Evolutionary conservation across 2,329 filamentous ascomycete genomes (phyloP).

Genomic region (Biscogniauxia mediterranea): DNA sequence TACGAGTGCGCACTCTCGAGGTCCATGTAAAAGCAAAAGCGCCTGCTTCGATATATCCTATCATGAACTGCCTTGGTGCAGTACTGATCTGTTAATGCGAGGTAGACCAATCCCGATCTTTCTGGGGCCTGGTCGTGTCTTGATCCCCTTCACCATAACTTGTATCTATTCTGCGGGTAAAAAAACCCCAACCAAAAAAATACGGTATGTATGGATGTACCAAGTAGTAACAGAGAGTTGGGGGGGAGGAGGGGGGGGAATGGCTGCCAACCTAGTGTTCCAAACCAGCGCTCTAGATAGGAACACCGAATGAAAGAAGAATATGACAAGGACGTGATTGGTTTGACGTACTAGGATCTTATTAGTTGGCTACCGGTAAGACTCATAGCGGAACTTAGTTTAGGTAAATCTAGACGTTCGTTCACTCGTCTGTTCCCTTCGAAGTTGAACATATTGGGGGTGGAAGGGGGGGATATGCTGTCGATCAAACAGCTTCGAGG

Average conservation of each 20-base stretch:
- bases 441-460: not conserved
- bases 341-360: slow-evolving; percentile 12
- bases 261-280: not conserved
- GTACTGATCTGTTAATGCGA: not conserved
- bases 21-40: not conserved
- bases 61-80: not conserved
- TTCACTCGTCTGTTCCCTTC: not conserved
- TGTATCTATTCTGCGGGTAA: not conserved
- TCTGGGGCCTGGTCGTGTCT: not conserved
- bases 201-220: not conserved
- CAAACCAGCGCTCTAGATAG: not conserved
- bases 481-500: slow-evolving; percentile 17
- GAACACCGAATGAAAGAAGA: not conserved
- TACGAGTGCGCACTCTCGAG: slow-evolving; percentile 6
- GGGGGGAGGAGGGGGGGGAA: too few species aligned
- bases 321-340: slow-evolving; percentile 11
- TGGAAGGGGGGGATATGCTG: not conserved
- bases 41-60: not conserved
- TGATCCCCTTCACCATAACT: not conserved
- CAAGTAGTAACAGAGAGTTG: not conserved
- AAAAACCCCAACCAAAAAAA: not conserved
- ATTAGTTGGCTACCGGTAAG: slow-evolving; percentile 11
- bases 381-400: slow-evolving; percentile 11
- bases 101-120: not conserved
- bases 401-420: slow-evolving; percentile 6